Percentiles rank a stretch among this genome's conserved stretches.
These are phyloP conservation scores for Leccinum holopus DNA, from an alignment of 1,284 basidiomycete species.

Conservation along the genomic window DNA sequence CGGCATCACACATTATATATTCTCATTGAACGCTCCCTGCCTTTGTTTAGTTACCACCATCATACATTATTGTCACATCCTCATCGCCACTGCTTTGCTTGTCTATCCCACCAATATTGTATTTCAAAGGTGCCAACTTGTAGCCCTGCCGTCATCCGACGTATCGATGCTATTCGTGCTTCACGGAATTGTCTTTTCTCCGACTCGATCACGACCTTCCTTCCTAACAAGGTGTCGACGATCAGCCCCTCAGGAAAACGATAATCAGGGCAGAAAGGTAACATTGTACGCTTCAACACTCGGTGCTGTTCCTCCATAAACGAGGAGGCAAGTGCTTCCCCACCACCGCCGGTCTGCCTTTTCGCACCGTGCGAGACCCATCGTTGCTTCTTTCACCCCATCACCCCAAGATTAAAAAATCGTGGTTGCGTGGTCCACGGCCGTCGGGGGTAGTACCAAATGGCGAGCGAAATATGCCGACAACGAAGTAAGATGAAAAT, in stretches of 20 bases:
- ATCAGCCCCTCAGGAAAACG: conserved; percentile 12
- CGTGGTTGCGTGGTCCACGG: conserved; percentile 14
- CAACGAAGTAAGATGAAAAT: conserved; percentile 20
- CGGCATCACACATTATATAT: conserved; percentile 15
- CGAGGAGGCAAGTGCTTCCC: conserved; percentile 4
- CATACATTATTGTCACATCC: conserved; percentile 13
- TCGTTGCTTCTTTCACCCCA: conserved; percentile 7
- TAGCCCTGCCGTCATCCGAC: conserved; percentile 16
- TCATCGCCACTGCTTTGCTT: conserved; percentile 15
- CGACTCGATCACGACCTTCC: conserved; percentile 9
- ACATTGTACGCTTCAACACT: neutral
- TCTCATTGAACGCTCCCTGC: conserved; percentile 3
- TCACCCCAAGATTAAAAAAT: conserved; percentile 24
- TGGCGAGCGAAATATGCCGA: conserved; percentile 3
- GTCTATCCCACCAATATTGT: conserved; percentile 20
- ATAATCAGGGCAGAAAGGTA: conserved; percentile 18
- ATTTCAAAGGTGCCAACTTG: conserved; percentile 13
- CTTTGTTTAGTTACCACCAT: conserved; percentile 8
- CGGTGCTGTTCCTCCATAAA: conserved; percentile 4
- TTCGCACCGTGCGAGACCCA: conserved; percentile 10
- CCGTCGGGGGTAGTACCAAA: conserved; percentile 2
- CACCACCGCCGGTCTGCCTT: conserved; percentile 6
- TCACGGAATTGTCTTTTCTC: conserved; percentile 23
- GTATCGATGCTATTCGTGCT: conserved; percentile 5
- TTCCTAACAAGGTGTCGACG: conserved; percentile 23